Percentiles rank a stretch among this genome's conserved stretches.
Conservation (phyloP, 2,329 filamentous ascomycete species). For the Fusarium sp. region DNA sequence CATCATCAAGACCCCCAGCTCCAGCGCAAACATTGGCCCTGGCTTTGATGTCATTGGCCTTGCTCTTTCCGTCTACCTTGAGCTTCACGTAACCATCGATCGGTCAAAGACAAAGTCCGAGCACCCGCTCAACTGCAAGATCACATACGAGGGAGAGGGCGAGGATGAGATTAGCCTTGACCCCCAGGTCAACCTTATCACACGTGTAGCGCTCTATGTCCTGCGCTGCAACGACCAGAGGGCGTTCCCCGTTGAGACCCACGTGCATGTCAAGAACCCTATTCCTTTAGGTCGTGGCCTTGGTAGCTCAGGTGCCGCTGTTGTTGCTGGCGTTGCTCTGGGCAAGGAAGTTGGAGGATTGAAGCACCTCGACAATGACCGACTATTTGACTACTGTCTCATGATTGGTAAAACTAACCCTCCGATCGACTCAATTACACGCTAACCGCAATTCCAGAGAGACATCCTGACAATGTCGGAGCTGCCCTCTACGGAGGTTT, state of each 20-base stretch:
- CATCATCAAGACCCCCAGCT: conserved; percentile 85
- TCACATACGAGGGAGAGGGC: conserved; percentile 90
- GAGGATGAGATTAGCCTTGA: conserved; percentile 83
- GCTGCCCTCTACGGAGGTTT: conserved; percentile 96
- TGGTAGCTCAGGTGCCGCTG: conserved; percentile 94
- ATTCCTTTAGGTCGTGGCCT: conserved; percentile 93
- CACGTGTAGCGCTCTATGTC: conserved; percentile 92
- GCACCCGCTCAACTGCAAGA: conserved; percentile 81
- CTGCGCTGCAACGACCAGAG: conserved; percentile 90
- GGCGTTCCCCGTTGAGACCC: conserved; percentile 84
- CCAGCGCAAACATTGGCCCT: conserved; percentile 96
- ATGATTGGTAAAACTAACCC: conserved; percentile 80
- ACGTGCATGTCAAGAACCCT: conserved; percentile 94
- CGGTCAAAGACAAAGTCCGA: conserved; percentile 62
- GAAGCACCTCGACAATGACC: conserved; percentile 75
- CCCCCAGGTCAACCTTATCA: conserved; percentile 91
- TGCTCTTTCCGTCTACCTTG: conserved; percentile 91
- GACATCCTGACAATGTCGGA: conserved; percentile 93
- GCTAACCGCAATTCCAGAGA: conserved; percentile 60
- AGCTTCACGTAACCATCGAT: conserved; percentile 83
- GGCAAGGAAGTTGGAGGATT: conserved; percentile 89
- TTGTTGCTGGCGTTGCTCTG: conserved; percentile 93
- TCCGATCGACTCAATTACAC: background rate
- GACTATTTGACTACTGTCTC: conserved; percentile 93
- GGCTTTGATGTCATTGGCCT: conserved; percentile 98